These are phyloP conservation scores for Vicia sativa DNA, from an alignment of 306 rosid species.

Conservation along the genomic window DNA sequence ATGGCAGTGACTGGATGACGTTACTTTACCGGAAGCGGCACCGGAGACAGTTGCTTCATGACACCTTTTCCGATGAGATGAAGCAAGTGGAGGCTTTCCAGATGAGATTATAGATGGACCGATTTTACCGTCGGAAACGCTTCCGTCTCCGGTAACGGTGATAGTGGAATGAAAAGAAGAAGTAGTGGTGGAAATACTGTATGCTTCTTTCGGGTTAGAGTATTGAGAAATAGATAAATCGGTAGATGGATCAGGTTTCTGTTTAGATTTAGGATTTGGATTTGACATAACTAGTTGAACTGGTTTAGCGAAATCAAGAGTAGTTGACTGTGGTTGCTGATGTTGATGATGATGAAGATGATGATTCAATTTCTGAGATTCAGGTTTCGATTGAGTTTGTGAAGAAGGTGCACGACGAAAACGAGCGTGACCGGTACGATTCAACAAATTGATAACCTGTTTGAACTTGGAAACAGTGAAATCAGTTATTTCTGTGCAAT, in stretches of 20 bases:
- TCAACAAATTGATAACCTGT: constrained; percentile 63
- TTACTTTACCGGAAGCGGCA: constrained; percentile 35
- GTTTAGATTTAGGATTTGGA: not conserved
- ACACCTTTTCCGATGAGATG: constrained; percentile 59
- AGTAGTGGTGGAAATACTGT: constrained; percentile 55
- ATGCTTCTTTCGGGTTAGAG: constrained; percentile 37
- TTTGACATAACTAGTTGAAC: not conserved
- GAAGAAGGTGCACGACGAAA: constrained; percentile 78
- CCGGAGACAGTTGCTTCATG: constrained; percentile 44
- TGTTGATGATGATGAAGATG: not conserved
- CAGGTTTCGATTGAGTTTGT: not conserved
- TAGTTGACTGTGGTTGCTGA: constrained; percentile 6
- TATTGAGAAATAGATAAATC: constrained; percentile 40
- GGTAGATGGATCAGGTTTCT: not conserved
- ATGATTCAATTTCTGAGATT: not conserved
- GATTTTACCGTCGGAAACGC: constrained; percentile 67
- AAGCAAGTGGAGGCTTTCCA: constrained; percentile 70
- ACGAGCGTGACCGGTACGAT: constrained; percentile 89
- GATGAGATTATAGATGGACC: constrained; percentile 43
- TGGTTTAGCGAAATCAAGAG: constrained; percentile 39
- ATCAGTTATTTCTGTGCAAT: constrained; percentile 65
- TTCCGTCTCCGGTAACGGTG: constrained; percentile 72
- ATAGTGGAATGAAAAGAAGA: constrained; percentile 63
- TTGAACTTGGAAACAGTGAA: constrained; percentile 82
- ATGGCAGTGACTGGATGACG: constrained; percentile 63